These are phyloP conservation scores for Arthrobotrys iridis DNA, from an alignment of 2,329 filamentous ascomycete species.

Conservation along the genomic window DNA sequence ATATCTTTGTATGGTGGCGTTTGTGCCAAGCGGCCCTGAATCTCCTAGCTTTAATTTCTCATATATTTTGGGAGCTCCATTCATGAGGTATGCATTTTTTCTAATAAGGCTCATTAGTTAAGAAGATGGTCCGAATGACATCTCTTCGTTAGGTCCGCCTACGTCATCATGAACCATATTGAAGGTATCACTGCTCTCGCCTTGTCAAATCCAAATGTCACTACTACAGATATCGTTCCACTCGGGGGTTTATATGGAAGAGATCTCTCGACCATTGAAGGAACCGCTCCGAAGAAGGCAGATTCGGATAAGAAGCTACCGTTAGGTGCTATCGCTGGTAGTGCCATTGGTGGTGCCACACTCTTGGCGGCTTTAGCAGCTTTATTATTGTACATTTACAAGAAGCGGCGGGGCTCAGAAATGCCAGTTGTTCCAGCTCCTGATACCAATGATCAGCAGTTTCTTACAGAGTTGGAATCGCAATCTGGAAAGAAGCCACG, in stretches of 20 bases:
- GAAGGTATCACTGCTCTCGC: constrained; percentile 9
- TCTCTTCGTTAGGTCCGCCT: neutral
- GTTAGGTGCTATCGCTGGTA: too few relatives aligned
- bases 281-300: neutral
- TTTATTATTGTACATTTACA: too few relatives aligned
- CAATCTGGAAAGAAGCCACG: too few relatives aligned
- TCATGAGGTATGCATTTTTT: constrained; percentile 4
- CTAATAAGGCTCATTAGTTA: neutral
- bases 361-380: too few relatives aligned
- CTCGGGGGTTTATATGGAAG: constrained; percentile 7
- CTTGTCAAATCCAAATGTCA: constrained; percentile 4
- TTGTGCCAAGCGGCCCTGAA: neutral
- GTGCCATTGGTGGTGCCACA: too few relatives aligned
- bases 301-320: neutral
- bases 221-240: neutral
- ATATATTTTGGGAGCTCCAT: constrained; percentile 9
- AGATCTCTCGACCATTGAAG: neutral
- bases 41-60: constrained; percentile 1
- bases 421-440: too few relatives aligned
- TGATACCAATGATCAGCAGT: too few relatives aligned
- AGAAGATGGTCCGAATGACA: neutral
- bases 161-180: neutral
- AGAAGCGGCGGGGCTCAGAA: too few relatives aligned
- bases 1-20: neutral
- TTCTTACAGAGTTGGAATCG: too few relatives aligned